Evolutionary conservation across 2,329 filamentous ascomycete species (phyloP).

Genomic region (Ceratocystis variospora): DNA sequence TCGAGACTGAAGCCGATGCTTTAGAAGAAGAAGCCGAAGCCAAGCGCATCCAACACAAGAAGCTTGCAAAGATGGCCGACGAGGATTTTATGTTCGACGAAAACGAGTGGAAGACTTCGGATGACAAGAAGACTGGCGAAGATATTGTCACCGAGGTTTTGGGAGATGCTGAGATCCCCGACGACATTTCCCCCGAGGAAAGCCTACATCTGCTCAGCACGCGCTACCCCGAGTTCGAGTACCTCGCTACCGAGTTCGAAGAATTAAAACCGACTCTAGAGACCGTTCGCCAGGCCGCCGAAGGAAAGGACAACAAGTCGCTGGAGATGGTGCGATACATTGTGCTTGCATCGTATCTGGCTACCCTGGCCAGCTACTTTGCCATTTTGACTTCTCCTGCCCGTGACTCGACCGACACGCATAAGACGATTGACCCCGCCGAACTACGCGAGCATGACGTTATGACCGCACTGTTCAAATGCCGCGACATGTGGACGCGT

Average conservation of each 20-base stretch:
- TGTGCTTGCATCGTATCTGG: slow-evolving; percentile 73
- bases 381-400: slow-evolving; percentile 75
- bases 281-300: slow-evolving; percentile 43
- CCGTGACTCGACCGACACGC: slow-evolving; percentile 39
- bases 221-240: slow-evolving; percentile 85
- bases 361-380: slow-evolving; percentile 84
- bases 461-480: slow-evolving; percentile 72
- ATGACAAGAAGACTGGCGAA: slow-evolving; percentile 36
- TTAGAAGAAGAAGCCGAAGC: slow-evolving; percentile 88
- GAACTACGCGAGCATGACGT: slow-evolving; percentile 80
- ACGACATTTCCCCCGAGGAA: slow-evolving; percentile 64
- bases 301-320: slow-evolving; percentile 37
- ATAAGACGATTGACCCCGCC: slow-evolving; percentile 54
- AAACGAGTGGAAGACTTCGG: slow-evolving; percentile 60
- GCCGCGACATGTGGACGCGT: slow-evolving; percentile 65
- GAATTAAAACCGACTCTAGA: slow-evolving; percentile 54
- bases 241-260: slow-evolving; percentile 65
- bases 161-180: slow-evolving; percentile 66
- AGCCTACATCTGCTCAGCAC: slow-evolving; percentile 59
- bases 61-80: slow-evolving; percentile 74
- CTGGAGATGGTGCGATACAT: slow-evolving; percentile 60
- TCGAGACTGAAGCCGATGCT: slow-evolving; percentile 53
- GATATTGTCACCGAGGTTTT: slow-evolving; percentile 68
- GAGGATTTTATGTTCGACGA: slow-evolving; percentile 91
- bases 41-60: slow-evolving; percentile 76